These are phyloP conservation scores for Pythium dissotocum DNA, from an alignment of 352 stramenopile species.

Conservation along the genomic window DNA sequence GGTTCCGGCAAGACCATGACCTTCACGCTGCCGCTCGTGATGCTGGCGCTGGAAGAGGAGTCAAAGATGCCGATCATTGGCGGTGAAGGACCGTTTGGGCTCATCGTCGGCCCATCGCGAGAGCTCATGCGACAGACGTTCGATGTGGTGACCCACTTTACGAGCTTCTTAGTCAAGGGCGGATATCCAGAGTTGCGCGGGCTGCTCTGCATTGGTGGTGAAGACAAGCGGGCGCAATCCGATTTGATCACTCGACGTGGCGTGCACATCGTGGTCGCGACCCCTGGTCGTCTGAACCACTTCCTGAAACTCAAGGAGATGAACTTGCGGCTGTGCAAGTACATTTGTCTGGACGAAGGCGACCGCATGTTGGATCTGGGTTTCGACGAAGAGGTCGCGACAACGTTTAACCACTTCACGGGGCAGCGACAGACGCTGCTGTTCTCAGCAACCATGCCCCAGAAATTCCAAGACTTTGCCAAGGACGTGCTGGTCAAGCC, in stretches of 20 bases:
- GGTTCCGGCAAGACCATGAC: conserved; percentile 98
- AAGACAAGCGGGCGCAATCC: conserved; percentile 93
- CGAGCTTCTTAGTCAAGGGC: conserved; percentile 61
- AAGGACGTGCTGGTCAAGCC: conserved; percentile 95
- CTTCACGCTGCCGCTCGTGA: conserved; percentile 97
- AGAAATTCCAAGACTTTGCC: conserved; percentile 99
- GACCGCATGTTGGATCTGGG: conserved; percentile 98
- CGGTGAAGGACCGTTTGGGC: conserved; percentile 95
- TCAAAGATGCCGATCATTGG: conserved; percentile 92
- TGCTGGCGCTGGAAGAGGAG: conserved; percentile 97
- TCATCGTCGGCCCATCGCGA: conserved; percentile 96
- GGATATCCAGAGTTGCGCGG: conserved; percentile 86
- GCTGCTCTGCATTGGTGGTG: conserved; percentile 95
- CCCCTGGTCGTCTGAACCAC: conserved; percentile 95
- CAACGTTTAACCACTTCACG: conserved; percentile 98
- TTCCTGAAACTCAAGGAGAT: conserved; percentile 96
- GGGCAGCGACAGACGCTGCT: conserved; percentile 97
- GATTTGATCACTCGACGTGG: conserved; percentile 84
- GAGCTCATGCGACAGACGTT: conserved; percentile 98
- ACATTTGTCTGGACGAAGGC: conserved; percentile 98
- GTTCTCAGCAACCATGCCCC: conserved; percentile 98
- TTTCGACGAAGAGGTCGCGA: conserved; percentile 91
- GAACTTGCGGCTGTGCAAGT: conserved; percentile 94
- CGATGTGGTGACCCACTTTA: conserved; percentile 96
- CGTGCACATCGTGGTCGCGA: conserved; percentile 97